These are phyloP conservation scores for Chionographis japonica DNA, from an alignment of 106 monocot genomes.

Conservation along the genomic window DNA sequence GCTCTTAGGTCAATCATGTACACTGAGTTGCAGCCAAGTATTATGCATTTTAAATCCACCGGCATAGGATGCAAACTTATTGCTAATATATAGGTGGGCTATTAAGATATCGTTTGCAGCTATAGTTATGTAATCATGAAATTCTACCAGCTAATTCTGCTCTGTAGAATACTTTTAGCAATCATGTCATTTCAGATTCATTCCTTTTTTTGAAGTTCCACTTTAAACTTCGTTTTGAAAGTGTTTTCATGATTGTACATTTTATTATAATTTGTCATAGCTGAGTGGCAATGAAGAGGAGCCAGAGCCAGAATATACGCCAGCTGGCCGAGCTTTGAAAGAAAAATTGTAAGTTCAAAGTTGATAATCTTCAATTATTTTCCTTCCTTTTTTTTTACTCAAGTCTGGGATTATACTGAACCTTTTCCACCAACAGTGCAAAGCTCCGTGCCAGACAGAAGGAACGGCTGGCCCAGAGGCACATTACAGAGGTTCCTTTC, in stretches of 20 bases:
- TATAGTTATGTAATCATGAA: no score
- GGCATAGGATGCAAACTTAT: no score
- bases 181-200: background rate
- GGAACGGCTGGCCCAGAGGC: slow-evolving; percentile 64
- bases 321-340: slow-evolving; percentile 83
- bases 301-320: slow-evolving; percentile 64
- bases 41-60: no score
- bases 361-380: background rate
- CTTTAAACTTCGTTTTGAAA: background rate
- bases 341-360: slow-evolving; percentile 71
- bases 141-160: no score
- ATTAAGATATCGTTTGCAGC: no score
- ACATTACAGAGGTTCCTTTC: slow-evolving; percentile 20
- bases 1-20: no score
- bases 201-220: background rate
- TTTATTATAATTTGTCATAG: slow-evolving; percentile 12
- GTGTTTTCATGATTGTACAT: background rate
- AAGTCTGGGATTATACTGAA: slow-evolving; percentile 8
- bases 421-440: slow-evolving; percentile 36
- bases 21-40: no score
- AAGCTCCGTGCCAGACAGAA: slow-evolving; percentile 92
- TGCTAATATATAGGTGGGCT: no score
- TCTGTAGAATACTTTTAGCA: no score
- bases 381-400: background rate
- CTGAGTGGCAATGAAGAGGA: slow-evolving; percentile 87